Percentiles rank a stretch among this genome's conserved stretches.
These are phyloP conservation scores for Gentiana dahurica DNA, from an alignment of 257 asterid genomes.

Conservation along the genomic window DNA sequence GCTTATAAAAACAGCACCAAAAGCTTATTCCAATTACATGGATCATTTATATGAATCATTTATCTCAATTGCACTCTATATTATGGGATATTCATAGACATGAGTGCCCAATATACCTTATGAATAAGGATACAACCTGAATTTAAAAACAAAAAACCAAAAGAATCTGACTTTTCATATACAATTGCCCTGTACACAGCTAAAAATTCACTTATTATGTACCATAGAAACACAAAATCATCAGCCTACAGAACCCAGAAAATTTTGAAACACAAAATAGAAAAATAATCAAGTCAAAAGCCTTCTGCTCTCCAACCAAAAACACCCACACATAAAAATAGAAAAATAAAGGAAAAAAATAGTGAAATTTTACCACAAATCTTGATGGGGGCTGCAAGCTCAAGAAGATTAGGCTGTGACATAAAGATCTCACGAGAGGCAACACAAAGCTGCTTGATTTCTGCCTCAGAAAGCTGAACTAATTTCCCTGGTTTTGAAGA, in stretches of 20 bases:
- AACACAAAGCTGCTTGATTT: conserved; percentile 79
- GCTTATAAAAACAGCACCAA: too few relatives aligned
- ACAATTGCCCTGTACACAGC: background rate
- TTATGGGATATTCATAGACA: too few relatives aligned
- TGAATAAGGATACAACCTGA: too few relatives aligned
- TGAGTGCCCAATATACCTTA: too few relatives aligned
- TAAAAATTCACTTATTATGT: background rate
- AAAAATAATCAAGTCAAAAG: background rate
- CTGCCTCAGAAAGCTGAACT: conserved; percentile 79
- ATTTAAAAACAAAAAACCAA: background rate
- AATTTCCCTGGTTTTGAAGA: conserved; percentile 83
- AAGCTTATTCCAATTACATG: too few relatives aligned
- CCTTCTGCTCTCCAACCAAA: background rate
- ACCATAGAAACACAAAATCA: background rate
- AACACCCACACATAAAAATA: background rate
- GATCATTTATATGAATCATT: too few relatives aligned
- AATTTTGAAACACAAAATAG: background rate
- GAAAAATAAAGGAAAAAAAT: background rate
- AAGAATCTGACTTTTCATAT: background rate
- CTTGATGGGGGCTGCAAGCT: conserved; percentile 89
- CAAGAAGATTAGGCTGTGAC: conserved; percentile 86
- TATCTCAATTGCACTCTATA: too few relatives aligned
- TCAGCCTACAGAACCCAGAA: background rate
- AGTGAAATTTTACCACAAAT: conserved; percentile 51
- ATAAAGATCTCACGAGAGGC: conserved; percentile 70